A percentile compares a stretch with the other conserved stretches of the same genome.
These are phyloP conservation scores for Cladophialophora exuberans DNA, from an alignment of 2,329 filamentous ascomycete species.

Conservation along the genomic window DNA sequence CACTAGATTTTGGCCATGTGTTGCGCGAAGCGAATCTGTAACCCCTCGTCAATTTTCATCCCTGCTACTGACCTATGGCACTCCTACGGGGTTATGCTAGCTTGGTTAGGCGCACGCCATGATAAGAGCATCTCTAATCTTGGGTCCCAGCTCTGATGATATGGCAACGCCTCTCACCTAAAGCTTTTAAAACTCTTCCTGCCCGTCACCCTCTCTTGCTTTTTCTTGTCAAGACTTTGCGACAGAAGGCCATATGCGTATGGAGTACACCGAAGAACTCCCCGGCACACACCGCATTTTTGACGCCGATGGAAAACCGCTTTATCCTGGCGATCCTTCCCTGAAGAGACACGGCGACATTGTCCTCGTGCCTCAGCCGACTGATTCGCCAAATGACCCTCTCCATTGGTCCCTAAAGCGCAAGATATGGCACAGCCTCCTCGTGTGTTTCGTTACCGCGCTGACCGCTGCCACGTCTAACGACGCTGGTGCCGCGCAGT, in stretches of 20 bases:
- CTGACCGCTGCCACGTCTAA: constrained; percentile 62
- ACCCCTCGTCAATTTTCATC: constrained; percentile 1
- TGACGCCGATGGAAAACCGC: constrained; percentile 29
- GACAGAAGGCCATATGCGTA: constrained; percentile 1
- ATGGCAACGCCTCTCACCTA: constrained; percentile 11
- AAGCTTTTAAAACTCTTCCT: constrained; percentile 4
- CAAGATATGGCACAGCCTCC: constrained; percentile 55
- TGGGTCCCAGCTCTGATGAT: constrained; percentile 4
- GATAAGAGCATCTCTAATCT: constrained; percentile 17
- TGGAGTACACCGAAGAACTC: constrained; percentile 26
- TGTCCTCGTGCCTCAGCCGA: constrained; percentile 58
- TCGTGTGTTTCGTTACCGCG: constrained; percentile 59
- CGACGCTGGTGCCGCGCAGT: constrained; percentile 56
- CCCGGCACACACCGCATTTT: constrained; percentile 34
- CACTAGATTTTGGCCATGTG: neutral
- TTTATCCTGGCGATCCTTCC: constrained; percentile 26
- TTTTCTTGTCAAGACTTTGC: neutral
- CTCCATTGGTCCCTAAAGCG: constrained; percentile 55
- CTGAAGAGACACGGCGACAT: constrained; percentile 46
- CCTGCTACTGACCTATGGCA: neutral
- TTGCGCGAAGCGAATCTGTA: neutral
- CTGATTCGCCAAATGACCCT: constrained; percentile 56
- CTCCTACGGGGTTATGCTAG: neutral
- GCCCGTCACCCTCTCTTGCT: constrained; percentile 4
- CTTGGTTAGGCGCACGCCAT: constrained; percentile 9